Evolutionary conservation across 768 basidiomycete species (phyloP), one percentile per base, ranked within the genome.

Genomic region (Serendipita sp.): DNA sequence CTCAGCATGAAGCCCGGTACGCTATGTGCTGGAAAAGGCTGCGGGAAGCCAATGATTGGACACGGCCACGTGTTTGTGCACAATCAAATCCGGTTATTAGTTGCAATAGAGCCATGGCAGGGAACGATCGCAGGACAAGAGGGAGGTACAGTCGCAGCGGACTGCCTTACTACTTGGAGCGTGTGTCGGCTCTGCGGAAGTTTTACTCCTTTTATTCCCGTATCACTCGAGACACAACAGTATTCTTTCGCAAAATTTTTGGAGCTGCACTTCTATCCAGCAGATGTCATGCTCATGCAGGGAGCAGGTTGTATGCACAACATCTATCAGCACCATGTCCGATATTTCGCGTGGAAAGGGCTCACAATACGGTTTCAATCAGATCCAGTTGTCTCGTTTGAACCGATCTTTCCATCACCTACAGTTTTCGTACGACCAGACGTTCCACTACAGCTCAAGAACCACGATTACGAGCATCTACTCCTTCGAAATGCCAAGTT

Each of bases 231-330:
- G 72, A 92, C 94, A 80, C 88, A 91, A 70, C 78, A 86, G 65
- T 92, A 95, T 72, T 97, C 94, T 3, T 95, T 97, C 72, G 91
- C 88, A 41, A 94, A 96, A 70, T 98, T 95, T 73, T 81, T 99
- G 34, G 95, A 99, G 72, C 83, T 95, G 32, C 89, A 92, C 71
- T 97, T 97, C 74, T 96, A 98, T 74, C 93, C 92, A 35, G 83
- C 91, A 38, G 84, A 90, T 67, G 85, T 93, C 70, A 80, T 84
- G 70, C 78, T 91, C 56, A 84, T 91, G n/a, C 86, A 85, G 69
- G 91, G 89, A 7, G 90, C 92, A 37, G 86, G 86, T 2, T 98
- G 96, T 71, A 82, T 87, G 65, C 96, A 99, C 74, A 96, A 98
- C 72, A 89, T 93, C 65, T 95, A 92, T 71, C 84, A 86, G 66